Conservation (phyloP, 495 filamentous ascomycete species). For the Neurospora sp. region DNA sequence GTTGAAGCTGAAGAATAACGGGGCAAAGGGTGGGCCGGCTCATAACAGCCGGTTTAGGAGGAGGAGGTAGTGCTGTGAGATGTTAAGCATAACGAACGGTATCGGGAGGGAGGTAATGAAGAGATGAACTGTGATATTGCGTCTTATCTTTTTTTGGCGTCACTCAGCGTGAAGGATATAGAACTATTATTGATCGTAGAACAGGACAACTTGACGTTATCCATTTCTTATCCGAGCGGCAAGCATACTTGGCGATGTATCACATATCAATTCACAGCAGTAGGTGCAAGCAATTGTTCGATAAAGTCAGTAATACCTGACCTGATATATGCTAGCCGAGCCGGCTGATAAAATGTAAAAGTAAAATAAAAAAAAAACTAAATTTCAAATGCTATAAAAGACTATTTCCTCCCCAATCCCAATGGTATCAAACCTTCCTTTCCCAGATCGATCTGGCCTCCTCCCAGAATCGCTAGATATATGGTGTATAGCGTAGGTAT, state of each 20-base stretch:
- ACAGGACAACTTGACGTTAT: neutral
- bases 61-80: slow-evolving; percentile 16
- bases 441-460: too few relatives aligned
- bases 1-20: slow-evolving; percentile 63
- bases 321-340: neutral
- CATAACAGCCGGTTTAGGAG: slow-evolving; percentile 40
- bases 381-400: neutral
- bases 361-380: too few relatives aligned
- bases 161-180: neutral
- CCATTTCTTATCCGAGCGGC: neutral
- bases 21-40: slow-evolving; percentile 41
- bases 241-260: neutral
- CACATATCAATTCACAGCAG: too few relatives aligned
- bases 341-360: neutral
- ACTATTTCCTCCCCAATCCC: neutral
- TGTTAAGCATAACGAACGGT: neutral
- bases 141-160: too few relatives aligned
- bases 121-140: neutral
- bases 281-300: too few relatives aligned
- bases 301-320: too few relatives aligned
- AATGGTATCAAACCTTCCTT: neutral
- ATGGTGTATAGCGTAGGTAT: neutral
- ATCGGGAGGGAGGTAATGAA: neutral
- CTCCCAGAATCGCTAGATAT: neutral
- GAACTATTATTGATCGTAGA: neutral